Evolutionary conservation across 129 eudicot genomes (phyloP), one percentile per base, ranked within the genome.

Genomic region (Artemisia annua): DNA sequence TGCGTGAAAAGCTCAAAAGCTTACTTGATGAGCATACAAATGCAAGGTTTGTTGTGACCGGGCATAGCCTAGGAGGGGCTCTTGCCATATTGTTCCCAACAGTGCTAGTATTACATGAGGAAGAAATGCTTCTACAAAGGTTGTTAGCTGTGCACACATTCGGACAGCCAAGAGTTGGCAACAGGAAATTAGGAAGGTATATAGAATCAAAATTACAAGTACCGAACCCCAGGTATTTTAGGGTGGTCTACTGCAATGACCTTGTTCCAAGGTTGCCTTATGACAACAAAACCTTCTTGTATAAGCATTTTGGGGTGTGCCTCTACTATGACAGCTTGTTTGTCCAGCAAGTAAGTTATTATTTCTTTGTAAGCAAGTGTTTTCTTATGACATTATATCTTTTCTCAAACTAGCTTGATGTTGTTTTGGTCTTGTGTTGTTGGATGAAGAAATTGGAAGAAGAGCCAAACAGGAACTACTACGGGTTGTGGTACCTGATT

Each of bases 1-100:
- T 90, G 12, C 83, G 82, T 75, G 66, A 72, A 18, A 90, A 83
- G 77, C 87, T 94, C 7, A 81, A 61, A 60, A 72, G 73, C 14
- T 68, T 90, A 63, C 82, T 94, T 13, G n/a, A 76, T 49, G 88
- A 90, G 85, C 91, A 94, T 78, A 80, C 32, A 75, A 78, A 81
- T 57, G 93, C 97, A 28, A 90, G 83, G 49, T 85, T 94, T 78
- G 55, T 94, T 61, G 91, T 94, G 19, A 90, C 96, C 0, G 98
- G 98, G 51, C 98, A 94, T 65, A 94, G 98, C 72, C 70, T 94
- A 35, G 99, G 99, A 26, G 99, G 97, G 56, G 99, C 99, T 7
- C 89, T 94, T 2, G 97, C 99, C 5, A 86, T 90, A 72, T 43
- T 94, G 67, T 90, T 90, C 75, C 91, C 96, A 2, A 77, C 83